Evolutionary conservation across 148 eudicot species (phyloP), one percentile per base, ranked within the genome.

Genomic region (Simmondsia chinensis): DNA sequence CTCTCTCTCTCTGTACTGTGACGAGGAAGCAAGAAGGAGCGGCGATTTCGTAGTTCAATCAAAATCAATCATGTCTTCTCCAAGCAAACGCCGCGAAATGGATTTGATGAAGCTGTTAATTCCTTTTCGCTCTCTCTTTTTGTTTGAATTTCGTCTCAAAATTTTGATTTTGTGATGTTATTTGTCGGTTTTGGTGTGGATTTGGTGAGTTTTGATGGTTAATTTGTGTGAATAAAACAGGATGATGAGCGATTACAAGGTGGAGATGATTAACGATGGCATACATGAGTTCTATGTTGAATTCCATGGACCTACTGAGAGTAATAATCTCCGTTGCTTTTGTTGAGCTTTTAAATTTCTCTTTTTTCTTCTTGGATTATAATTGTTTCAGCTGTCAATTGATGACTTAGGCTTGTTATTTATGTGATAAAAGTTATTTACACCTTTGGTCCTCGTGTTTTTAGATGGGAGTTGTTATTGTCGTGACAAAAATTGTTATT

Each of bases 181-280:
- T 48, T 31, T 20, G 22, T 41, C 27, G 20, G 11, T 39, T 38
- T 39, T 33, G 21, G 9, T 57, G 39, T 39, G 43, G 18, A 20
- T 20, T 39, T 12, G 19, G 36, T 16, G 11, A 8, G 34, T 30
- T 11, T 28, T 24, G 14, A 4, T 41, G 27, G 21, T 21, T 36
- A 16, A 23, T 20, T 41, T 41, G 25, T 37, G 23, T 18, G 9
- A 4, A n/a, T 46, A 39, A 45, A 38, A 42, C 27, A 87, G 96
- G 85, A 87, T 87, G 96, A 87, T 87, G 96, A 83, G 86, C 66
- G 96, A 87, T 60, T 87, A 87, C 68, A 87, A 87, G 71, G 96
- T 87, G 63, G 96, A 87, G 70, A 83, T 73, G 79, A 77, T 87
- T 59, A 83, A 87, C 59, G 96, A 87, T 61, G 77, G 94, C 7